phyloP scores from a whole-genome alignment of 192 early-diverging fungal species.

The Entrophospora sp. region DNA sequence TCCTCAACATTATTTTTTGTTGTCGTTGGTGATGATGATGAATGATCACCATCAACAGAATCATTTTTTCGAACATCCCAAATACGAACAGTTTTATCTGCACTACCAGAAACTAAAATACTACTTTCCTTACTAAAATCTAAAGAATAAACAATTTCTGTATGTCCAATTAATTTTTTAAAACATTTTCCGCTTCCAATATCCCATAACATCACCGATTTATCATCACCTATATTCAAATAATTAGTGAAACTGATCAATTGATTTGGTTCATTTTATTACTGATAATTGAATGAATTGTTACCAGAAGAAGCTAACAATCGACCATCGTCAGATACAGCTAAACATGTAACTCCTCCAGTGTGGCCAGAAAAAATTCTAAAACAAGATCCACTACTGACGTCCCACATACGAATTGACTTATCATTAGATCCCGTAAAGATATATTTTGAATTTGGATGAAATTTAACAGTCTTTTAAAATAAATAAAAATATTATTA shows the following conservation, averaged over 20 bases:
- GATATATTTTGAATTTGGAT: slow-evolving; percentile 93
- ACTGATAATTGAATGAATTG: background rate
- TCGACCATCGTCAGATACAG: slow-evolving; percentile 87
- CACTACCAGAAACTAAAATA: slow-evolving; percentile 73
- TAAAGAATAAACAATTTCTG: slow-evolving; percentile 72
- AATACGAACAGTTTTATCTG: slow-evolving; percentile 82
- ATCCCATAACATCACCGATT: slow-evolving; percentile 84
- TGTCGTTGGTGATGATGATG: background rate
- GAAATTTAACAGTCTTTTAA: slow-evolving; percentile 76
- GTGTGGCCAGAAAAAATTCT: slow-evolving; percentile 85
- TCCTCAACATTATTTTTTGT: background rate
- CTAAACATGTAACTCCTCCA: slow-evolving; percentile 73
- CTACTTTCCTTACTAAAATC: slow-evolving; percentile 76
- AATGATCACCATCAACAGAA: background rate
- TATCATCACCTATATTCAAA: slow-evolving; percentile 56
- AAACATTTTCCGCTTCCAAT: slow-evolving; percentile 73
- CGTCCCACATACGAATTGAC: slow-evolving; percentile 86
- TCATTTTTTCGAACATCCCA: slow-evolving; percentile 75
- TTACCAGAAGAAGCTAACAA: slow-evolving; percentile 82
- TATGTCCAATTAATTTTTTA: slow-evolving; percentile 81
- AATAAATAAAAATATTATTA: background rate
- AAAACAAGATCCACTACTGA: slow-evolving; percentile 82
- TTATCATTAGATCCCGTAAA: slow-evolving; percentile 88
- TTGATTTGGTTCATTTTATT: background rate
- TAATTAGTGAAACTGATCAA: background rate